phyloP scores from a whole-genome alignment of 1,284 basidiomycete genomes.

The Ganoderma lingzhi region DNA sequence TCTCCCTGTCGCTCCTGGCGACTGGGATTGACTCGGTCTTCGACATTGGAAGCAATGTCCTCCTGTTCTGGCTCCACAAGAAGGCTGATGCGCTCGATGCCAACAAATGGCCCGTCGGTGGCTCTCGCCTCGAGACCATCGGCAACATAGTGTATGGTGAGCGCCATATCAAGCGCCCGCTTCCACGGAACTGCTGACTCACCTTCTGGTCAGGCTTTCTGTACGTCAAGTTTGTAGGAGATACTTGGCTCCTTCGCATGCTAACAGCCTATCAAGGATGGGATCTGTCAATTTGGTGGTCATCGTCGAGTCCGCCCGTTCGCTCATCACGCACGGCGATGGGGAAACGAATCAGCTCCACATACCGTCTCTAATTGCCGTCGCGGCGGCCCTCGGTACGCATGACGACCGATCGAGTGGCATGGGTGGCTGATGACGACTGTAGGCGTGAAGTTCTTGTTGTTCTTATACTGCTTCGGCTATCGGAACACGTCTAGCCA shows the following conservation, averaged over 20 bases:
- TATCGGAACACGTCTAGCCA: slow-evolving; percentile 87
- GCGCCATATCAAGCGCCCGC: slow-evolving; percentile 37
- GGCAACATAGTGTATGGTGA: slow-evolving; percentile 90
- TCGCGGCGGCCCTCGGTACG: slow-evolving; percentile 83
- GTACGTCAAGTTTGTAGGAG: slow-evolving; percentile 49
- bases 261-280: slow-evolving; percentile 64
- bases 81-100: slow-evolving; percentile 78
- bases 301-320: slow-evolving; percentile 84
- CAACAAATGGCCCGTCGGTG: slow-evolving; percentile 93
- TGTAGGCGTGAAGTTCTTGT: slow-evolving; percentile 81
- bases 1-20: slow-evolving; percentile 89
- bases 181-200: not conserved
- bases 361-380: slow-evolving; percentile 84
- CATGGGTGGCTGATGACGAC: slow-evolving; percentile 16
- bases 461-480: slow-evolving; percentile 90
- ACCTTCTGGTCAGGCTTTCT: slow-evolving; percentile 62
- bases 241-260: not conserved
- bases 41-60: slow-evolving; percentile 90
- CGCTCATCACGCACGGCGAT: slow-evolving; percentile 66
- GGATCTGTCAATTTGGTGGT: slow-evolving; percentile 86
- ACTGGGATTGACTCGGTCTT: slow-evolving; percentile 92
- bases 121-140: slow-evolving; percentile 89
- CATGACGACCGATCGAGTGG: not conserved
- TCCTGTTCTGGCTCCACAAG: slow-evolving; percentile 85
- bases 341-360: slow-evolving; percentile 76